phyloP scores from a whole-genome alignment of 2,329 filamentous ascomycete species.

The Aureobasidium namibiae region DNA sequence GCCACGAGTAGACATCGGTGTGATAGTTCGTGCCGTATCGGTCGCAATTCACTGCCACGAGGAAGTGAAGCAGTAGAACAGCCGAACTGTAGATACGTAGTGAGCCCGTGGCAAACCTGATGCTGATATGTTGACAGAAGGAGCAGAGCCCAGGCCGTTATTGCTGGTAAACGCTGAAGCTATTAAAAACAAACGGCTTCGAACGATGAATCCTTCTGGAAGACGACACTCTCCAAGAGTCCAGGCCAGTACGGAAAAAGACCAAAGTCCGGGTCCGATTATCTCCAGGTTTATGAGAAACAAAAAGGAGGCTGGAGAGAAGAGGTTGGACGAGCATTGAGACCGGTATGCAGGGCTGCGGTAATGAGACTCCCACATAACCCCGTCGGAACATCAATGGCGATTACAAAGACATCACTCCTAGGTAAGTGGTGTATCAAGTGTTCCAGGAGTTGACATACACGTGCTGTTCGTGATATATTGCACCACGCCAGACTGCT shows the following conservation, averaged over 20 bases:
- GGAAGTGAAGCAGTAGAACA: not conserved
- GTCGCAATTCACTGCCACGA: not conserved
- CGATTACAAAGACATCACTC: too few relatives aligned
- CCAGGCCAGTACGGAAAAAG: not conserved
- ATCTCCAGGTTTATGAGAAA: not conserved
- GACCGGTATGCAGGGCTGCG: not conserved
- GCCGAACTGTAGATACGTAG: not conserved
- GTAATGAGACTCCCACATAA: not conserved
- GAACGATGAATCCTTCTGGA: not conserved
- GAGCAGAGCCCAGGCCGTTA: not conserved
- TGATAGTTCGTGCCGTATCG: not conserved
- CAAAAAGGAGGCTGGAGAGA: not conserved
- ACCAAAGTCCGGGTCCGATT: not conserved
- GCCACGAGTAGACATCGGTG: not conserved
- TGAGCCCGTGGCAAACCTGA: not conserved
- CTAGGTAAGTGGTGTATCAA: too few relatives aligned
- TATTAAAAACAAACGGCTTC: not conserved
- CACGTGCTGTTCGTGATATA: too few relatives aligned
- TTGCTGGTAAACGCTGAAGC: constrained; percentile 1
- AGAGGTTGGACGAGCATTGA: not conserved
- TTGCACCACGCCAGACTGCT: too few relatives aligned
- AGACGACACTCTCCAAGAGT: not conserved
- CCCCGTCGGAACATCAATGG: too few relatives aligned
- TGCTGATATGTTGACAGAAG: not conserved
- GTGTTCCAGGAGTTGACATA: too few relatives aligned